Conservation (phyloP, 2,329 filamentous ascomycete species). For the Mycocentrospora acerina region DNA sequence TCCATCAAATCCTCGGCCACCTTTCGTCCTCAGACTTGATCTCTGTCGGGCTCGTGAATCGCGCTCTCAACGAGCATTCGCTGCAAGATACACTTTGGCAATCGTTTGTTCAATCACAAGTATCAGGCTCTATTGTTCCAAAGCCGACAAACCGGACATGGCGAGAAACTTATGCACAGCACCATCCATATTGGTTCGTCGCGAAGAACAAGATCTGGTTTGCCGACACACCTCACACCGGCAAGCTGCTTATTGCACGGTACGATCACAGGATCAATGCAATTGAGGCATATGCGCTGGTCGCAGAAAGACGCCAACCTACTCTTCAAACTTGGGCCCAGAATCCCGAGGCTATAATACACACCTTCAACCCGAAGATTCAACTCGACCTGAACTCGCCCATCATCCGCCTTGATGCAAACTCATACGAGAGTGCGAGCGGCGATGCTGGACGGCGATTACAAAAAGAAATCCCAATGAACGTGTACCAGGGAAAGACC, state of each 20-base stretch:
- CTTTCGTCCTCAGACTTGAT: slow-evolving; percentile 67
- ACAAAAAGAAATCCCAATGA: slow-evolving; percentile 55
- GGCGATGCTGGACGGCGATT: slow-evolving; percentile 44
- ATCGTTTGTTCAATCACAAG: slow-evolving; percentile 65
- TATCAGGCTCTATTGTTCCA: slow-evolving; percentile 51
- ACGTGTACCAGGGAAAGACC: slow-evolving; percentile 27
- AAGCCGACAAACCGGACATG: slow-evolving; percentile 63
- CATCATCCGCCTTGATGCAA: slow-evolving; percentile 50
- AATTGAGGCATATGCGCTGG: slow-evolving; percentile 78
- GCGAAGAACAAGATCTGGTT: slow-evolving; percentile 83
- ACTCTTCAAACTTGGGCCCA: slow-evolving; percentile 65
- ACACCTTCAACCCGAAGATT: slow-evolving; percentile 70
- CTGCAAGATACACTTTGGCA: slow-evolving; percentile 72
- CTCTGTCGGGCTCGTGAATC: slow-evolving; percentile 62
- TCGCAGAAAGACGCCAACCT: slow-evolving; percentile 62
- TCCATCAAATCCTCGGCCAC: slow-evolving; percentile 69
- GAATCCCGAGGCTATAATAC: slow-evolving; percentile 67
- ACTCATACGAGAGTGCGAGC: slow-evolving; percentile 24
- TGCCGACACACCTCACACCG: slow-evolving; percentile 69
- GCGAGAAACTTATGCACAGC: slow-evolving; percentile 69
- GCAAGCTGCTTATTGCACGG: slow-evolving; percentile 73
- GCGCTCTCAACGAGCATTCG: slow-evolving; percentile 58
- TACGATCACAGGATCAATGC: slow-evolving; percentile 72
- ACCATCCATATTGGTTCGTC: slow-evolving; percentile 84
- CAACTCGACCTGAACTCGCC: slow-evolving; percentile 74